Conservation (phyloP, 345 rosid species). For the Populus simonii region DNA sequence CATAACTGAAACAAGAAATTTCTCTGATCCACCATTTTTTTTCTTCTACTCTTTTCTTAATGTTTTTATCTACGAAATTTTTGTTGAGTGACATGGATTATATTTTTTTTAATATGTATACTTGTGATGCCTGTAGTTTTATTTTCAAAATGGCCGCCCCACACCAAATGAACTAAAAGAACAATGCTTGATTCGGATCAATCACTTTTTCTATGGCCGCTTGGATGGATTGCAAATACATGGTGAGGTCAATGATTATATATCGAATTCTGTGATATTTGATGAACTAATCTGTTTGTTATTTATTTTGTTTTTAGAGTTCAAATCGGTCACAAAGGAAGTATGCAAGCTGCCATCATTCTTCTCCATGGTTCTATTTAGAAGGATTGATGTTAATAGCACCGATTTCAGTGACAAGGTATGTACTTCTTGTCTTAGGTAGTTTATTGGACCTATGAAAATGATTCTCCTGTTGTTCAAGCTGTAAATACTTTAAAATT, state of each 20-base stretch:
- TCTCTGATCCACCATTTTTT: not conserved
- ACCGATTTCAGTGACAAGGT: conserved; percentile 74
- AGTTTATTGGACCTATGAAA: not conserved
- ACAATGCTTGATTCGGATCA: conserved; percentile 60
- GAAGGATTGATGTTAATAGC: conserved; percentile 60
- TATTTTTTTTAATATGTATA: not conserved
- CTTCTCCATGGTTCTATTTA: conserved; percentile 71
- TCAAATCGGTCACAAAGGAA: conserved; percentile 73
- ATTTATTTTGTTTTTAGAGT: conserved; percentile 51
- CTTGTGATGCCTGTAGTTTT: conserved; percentile 61
- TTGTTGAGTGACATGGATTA: not conserved
- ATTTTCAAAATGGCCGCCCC: conserved; percentile 89
- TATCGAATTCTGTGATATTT: not conserved
- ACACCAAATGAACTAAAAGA: conserved; percentile 77
- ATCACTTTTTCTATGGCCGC: conserved; percentile 68
- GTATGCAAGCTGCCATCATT: conserved; percentile 92
- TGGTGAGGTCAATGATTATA: conserved; percentile 39
- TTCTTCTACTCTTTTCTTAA: not conserved
- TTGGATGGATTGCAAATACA: conserved; percentile 66
- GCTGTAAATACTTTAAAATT: not conserved
- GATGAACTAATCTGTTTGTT: conserved; percentile 4
- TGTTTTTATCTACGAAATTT: not conserved
- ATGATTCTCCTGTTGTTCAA: not conserved
- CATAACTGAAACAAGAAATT: not conserved
- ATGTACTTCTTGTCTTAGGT: conserved; percentile 20